phyloP scores from a whole-genome alignment of 2,329 filamentous ascomycete genomes.

The Talaromyces marneffei region DNA sequence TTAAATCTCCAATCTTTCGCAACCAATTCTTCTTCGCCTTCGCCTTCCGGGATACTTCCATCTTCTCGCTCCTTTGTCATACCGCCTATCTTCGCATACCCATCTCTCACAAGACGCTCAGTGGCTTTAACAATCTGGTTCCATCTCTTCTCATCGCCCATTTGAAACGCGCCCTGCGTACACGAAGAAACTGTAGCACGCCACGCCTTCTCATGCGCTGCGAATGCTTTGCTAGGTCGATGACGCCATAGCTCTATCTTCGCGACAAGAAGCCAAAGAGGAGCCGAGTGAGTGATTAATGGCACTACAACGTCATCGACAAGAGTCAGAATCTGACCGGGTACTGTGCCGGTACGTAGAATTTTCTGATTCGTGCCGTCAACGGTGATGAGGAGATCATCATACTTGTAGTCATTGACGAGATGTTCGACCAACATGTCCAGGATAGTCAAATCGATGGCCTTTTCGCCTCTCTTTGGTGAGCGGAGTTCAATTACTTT shows the following conservation, averaged over 20 bases:
- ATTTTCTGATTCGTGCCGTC: conserved; percentile 25
- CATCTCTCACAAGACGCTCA: conserved; percentile 65
- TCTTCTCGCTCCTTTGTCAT: conserved; percentile 53
- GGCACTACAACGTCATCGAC: conserved; percentile 71
- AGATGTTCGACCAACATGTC: conserved; percentile 66
- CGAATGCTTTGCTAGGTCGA: conserved; percentile 66
- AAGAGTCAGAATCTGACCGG: conserved; percentile 56
- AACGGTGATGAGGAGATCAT: conserved; percentile 30
- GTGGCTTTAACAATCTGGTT: conserved; percentile 69
- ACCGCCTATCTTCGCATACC: conserved; percentile 72
- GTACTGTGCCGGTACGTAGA: conserved; percentile 49
- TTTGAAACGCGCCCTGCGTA: conserved; percentile 41
- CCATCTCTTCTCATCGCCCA: conserved; percentile 62
- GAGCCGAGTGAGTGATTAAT: conserved; percentile 71
- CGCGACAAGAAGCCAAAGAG: conserved; percentile 70
- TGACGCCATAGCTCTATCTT: conserved; percentile 67
- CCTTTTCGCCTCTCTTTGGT: conserved; percentile 62
- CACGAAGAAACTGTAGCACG: conserved; percentile 54
- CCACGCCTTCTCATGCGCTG: conserved; percentile 87
- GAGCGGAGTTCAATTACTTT: conserved; percentile 70
- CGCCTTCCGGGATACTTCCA: conserved; percentile 25
- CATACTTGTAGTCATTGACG: conserved; percentile 45
- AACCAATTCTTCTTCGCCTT: conserved; percentile 49
- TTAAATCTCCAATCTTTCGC: conserved; percentile 83
- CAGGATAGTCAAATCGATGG: conserved; percentile 69